Base-by-base conservation (phyloP, 1,139 yeast genomes). In the Magnusiomyces tetraspermus region DNA sequence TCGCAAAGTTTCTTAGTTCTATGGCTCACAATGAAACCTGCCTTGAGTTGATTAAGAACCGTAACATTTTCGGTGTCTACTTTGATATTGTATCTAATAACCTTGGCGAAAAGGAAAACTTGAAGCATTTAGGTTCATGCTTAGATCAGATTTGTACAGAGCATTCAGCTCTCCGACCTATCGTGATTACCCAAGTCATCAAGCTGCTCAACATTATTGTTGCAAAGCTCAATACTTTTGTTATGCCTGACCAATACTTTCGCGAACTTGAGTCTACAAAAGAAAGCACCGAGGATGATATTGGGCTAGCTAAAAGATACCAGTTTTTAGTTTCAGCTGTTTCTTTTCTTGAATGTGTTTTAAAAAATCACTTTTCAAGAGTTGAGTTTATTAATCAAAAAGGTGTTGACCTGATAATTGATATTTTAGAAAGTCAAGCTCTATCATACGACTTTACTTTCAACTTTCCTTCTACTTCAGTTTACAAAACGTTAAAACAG, bases 111-210 rank as follows among this genome's bases (percentile, higher is more conserved):
- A 61, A 59, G 31, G 66, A 61, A 21, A 57, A 74, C 72, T 61
- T 74, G 77, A 15, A 73, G 74, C 22, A 75, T 70, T 65, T 87
- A 30, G 96, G 96, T 0, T 72, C 78, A 38, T 76, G 85, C 0
- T 75, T 89, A 61, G 96, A 90, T 63, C 95, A 87, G 59, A 71
- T 90, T 50, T 83, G 88, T 6, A 77, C 96, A 61, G 97, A 90
- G 64, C 87, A 87, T 61, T 83, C 95, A 1, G 77, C 76, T 1
- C 72, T 89, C 55, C 81, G 85, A 52, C 82, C 85, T 0, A 63
- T 70, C 0, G 79, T 90, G 38, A 69, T 80, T 51, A 67, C 72
- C 4, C 79, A 80, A 52, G 71, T 83, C 36, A 69, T 75, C 11
- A 62, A 65, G 1, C 60, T 85, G 30, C 71, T 85, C 0, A 67